Conservation (phyloP, 106 monocot species). For the Narthecium ossifragum region DNA sequence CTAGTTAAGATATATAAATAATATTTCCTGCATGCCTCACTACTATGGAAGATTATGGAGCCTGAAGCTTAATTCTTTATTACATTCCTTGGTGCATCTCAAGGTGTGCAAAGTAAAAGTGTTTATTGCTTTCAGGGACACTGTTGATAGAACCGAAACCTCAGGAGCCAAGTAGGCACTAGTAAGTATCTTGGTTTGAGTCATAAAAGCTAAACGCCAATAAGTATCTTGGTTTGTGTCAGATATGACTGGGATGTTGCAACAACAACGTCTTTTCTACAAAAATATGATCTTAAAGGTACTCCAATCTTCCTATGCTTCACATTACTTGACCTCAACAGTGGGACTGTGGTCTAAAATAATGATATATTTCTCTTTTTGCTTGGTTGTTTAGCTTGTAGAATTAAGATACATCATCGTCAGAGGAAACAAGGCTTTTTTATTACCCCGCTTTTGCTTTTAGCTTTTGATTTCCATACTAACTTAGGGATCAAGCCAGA, state of each 20-base stretch:
- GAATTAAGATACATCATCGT: too few relatives aligned
- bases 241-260: constrained; percentile 99
- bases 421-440: too few relatives aligned
- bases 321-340: background rate
- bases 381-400: too few relatives aligned
- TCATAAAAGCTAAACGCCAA: background rate
- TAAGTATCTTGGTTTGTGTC: constrained; percentile 5
- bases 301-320: constrained; percentile 4
- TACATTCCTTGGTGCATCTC: background rate
- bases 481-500: too few relatives aligned
- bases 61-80: background rate
- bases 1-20: too few relatives aligned
- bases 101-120: background rate
- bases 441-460: too few relatives aligned
- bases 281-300: constrained; percentile 81
- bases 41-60: too few relatives aligned
- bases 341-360: background rate
- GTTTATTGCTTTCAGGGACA: constrained; percentile 46
- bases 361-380: too few relatives aligned
- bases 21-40: too few relatives aligned
- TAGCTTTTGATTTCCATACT: too few relatives aligned
- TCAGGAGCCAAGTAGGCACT: constrained; percentile 96
- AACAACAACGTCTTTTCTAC: constrained; percentile 65
- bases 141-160: constrained; percentile 95
- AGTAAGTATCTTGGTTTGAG: constrained; percentile 37